A percentile compares a stretch with the other conserved stretches of the same genome.
Evolutionary conservation across 352 stramenopile species (phyloP).

Genomic region (Phytophthora cactorum): DNA sequence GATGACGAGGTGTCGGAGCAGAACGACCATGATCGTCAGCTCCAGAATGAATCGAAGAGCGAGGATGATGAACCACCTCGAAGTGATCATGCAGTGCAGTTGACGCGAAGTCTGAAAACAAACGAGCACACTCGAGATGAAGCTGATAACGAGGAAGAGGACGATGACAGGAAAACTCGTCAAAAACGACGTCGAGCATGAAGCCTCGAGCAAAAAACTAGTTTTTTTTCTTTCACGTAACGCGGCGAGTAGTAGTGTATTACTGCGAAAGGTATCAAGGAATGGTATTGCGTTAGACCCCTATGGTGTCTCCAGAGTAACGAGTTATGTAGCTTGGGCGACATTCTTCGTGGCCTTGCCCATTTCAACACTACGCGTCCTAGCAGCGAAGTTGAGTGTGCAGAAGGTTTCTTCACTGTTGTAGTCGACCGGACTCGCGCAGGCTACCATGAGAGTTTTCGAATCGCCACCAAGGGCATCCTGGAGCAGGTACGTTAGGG

Average conservation of each 20-base stretch:
- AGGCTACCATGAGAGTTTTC: conserved; percentile 95
- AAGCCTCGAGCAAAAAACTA: conserved; percentile 1
- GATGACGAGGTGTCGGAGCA: background rate
- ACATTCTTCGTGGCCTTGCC: conserved; percentile 90
- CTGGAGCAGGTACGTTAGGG: conserved; percentile 94
- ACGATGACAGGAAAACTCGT: conserved; percentile 40
- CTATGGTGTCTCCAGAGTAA: conserved; percentile 5
- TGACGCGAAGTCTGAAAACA: background rate
- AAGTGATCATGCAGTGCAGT: conserved; percentile 10
- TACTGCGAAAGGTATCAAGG: conserved; percentile 19
- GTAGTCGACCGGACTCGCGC: conserved; percentile 89
- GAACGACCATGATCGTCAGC: conserved; percentile 11
- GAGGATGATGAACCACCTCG: conserved; percentile 9
- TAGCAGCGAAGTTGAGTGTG: conserved; percentile 93
- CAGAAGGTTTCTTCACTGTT: conserved; percentile 94
- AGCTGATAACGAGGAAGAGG: conserved; percentile 23
- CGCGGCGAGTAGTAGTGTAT: background rate
- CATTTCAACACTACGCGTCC: conserved; percentile 89
- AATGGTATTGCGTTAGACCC: conserved; percentile 12
- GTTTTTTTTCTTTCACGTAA: background rate
- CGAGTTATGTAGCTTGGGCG: conserved; percentile 34
- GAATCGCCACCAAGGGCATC: conserved; percentile 92
- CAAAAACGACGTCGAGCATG: conserved; percentile 34
- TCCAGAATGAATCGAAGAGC: conserved; percentile 17
- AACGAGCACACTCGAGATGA: conserved; percentile 2